Conservation (phyloP, 768 basidiomycete genomes). For the Boletus sensibilis region DNA sequence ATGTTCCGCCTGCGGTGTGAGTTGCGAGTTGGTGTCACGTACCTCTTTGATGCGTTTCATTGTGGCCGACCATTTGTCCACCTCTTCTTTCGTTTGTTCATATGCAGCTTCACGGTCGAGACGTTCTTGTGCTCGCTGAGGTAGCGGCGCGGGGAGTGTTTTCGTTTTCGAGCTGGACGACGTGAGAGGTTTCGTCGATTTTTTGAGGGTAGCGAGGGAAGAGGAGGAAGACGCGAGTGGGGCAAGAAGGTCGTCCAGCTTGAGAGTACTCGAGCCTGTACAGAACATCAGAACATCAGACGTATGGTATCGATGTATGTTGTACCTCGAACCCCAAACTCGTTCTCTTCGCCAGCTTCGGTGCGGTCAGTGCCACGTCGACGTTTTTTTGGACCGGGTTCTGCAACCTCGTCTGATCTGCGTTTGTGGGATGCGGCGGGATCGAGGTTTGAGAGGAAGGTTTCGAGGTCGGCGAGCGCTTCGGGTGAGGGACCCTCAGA, state of each 20-base stretch:
- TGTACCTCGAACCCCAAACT: slow-evolving; percentile 66
- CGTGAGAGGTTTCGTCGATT: slow-evolving; percentile 62
- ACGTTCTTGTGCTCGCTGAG: slow-evolving; percentile 82
- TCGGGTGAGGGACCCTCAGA: slow-evolving; percentile 51
- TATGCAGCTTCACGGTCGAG: slow-evolving; percentile 93
- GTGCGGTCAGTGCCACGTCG: slow-evolving; percentile 65
- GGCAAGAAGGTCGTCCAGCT: slow-evolving; percentile 72
- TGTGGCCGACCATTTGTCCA: slow-evolving; percentile 89
- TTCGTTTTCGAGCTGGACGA: slow-evolving; percentile 54
- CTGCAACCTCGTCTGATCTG: slow-evolving; percentile 24
- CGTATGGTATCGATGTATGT: background rate
- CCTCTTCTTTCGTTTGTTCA: slow-evolving; percentile 88
- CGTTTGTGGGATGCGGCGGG: slow-evolving; percentile 59
- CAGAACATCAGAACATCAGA: slow-evolving; percentile 6
- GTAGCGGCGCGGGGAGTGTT: slow-evolving; percentile 79
- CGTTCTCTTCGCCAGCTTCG: slow-evolving; percentile 77
- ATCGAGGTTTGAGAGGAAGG: slow-evolving; percentile 69
- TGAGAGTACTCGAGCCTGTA: slow-evolving; percentile 46
- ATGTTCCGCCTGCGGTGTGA: background rate
- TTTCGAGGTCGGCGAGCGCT: slow-evolving; percentile 67
- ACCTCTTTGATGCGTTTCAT: slow-evolving; percentile 93
- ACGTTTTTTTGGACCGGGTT: slow-evolving; percentile 48
- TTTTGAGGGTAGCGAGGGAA: slow-evolving; percentile 63
- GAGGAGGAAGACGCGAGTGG: slow-evolving; percentile 63
- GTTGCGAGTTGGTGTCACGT: slow-evolving; percentile 6